These are phyloP conservation scores for Diaporthe batatas DNA, from an alignment of 2,329 filamentous ascomycete species.

Conservation along the genomic window DNA sequence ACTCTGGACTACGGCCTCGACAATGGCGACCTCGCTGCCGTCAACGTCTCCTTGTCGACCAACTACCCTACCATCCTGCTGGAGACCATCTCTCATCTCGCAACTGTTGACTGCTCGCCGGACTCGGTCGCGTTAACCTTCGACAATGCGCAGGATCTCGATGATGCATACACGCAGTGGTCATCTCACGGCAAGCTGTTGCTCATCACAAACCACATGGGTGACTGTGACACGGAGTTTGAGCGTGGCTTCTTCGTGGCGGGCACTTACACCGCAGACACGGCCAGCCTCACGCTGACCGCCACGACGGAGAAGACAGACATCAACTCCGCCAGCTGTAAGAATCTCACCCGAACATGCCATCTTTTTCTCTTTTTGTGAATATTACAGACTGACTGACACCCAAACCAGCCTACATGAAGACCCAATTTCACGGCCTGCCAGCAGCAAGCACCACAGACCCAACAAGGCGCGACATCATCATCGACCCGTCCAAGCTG, in stretches of 20 bases:
- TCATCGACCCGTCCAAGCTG: slow-evolving; percentile 25
- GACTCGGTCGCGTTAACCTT: slow-evolving; percentile 34
- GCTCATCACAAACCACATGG: slow-evolving; percentile 38
- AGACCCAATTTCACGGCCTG: slow-evolving; percentile 35
- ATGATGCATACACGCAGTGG: slow-evolving; percentile 35
- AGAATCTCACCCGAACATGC: not conserved
- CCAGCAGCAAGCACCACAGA: slow-evolving; percentile 26
- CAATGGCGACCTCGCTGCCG: slow-evolving; percentile 10
- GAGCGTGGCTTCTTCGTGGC: slow-evolving; percentile 40
- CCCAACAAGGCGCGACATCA: slow-evolving; percentile 21
- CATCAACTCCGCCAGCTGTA: slow-evolving; percentile 20
- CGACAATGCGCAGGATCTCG: slow-evolving; percentile 14
- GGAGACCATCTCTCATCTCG: slow-evolving; percentile 31
- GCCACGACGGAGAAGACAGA: slow-evolving; percentile 31
- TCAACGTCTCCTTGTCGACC: slow-evolving; percentile 34
- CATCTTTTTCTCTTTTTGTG: not conserved
- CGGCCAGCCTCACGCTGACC: slow-evolving; percentile 17
- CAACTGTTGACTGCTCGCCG: slow-evolving; percentile 29
- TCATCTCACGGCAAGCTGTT: slow-evolving; percentile 24
- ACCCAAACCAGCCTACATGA: slow-evolving; percentile 32
- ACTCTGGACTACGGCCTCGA: slow-evolving; percentile 32
- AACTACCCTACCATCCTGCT: slow-evolving; percentile 28
- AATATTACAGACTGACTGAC: not conserved
- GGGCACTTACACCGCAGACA: not conserved
- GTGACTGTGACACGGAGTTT: slow-evolving; percentile 36